Conservation (phyloP, 768 basidiomycete genomes). For the Tulasnella sp. region DNA sequence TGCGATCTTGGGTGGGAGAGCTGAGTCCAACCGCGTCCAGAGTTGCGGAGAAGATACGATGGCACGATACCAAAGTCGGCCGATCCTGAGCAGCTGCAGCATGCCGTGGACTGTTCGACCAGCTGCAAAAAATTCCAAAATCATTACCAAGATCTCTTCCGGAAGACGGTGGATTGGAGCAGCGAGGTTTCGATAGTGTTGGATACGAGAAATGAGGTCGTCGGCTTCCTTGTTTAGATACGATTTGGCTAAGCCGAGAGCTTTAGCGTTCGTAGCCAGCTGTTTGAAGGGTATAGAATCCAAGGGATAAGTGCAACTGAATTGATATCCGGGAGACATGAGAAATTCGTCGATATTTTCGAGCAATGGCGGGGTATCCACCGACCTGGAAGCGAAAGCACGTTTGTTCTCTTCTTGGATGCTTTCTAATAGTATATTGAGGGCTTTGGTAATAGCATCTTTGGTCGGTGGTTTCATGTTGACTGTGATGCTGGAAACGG, state of each 20-base stretch:
- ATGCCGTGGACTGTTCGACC: background rate
- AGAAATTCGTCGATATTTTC: too few relatives aligned
- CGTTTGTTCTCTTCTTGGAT: too few relatives aligned
- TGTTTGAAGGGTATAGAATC: background rate
- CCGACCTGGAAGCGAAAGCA: too few relatives aligned
- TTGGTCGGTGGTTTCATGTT: too few relatives aligned
- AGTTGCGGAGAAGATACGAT: background rate
- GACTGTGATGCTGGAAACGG: too few relatives aligned
- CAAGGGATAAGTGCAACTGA: too few relatives aligned
- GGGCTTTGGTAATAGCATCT: too few relatives aligned
- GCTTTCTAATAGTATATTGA: too few relatives aligned
- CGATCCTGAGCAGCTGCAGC: background rate
- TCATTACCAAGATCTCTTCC: background rate
- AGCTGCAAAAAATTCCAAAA: background rate
- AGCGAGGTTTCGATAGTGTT: background rate
- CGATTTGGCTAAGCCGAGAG: background rate
- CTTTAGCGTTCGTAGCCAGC: background rate
- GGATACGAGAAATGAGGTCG: background rate
- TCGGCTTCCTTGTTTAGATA: background rate
- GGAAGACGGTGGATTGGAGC: background rate
- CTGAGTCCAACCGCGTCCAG: background rate
- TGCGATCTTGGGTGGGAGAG: background rate
- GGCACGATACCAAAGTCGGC: background rate
- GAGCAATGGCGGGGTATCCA: too few relatives aligned
- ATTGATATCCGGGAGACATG: too few relatives aligned